Percentiles rank a stretch among this genome's conserved stretches.
These are phyloP conservation scores for Achlya hypogyna DNA, from an alignment of 352 stramenopile genomes.

Conservation along the genomic window DNA sequence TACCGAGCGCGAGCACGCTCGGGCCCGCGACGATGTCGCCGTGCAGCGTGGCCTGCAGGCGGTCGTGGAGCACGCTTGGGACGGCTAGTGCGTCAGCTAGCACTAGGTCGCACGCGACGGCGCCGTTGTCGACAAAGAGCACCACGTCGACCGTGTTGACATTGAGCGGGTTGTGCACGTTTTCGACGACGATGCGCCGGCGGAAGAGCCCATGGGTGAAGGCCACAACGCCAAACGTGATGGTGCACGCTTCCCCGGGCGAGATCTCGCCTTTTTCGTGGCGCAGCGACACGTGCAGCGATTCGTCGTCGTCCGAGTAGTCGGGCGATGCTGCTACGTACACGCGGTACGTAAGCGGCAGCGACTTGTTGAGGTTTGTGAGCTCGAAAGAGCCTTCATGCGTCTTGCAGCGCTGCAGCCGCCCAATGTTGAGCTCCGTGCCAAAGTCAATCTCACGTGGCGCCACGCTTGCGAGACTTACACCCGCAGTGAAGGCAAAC, in stretches of 20 bases:
- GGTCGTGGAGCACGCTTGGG: neutral
- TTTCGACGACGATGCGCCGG: constrained; percentile 73
- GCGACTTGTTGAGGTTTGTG: constrained; percentile 69
- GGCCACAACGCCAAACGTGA: constrained; percentile 58
- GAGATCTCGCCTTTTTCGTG: constrained; percentile 65
- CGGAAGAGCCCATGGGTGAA: constrained; percentile 69
- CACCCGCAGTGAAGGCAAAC: constrained; percentile 75
- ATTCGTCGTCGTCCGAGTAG: constrained; percentile 74
- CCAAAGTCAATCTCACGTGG: constrained; percentile 66
- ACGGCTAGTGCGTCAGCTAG: neutral
- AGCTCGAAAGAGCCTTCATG: constrained; percentile 70
- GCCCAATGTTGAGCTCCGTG: constrained; percentile 54
- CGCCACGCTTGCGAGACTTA: constrained; percentile 61
- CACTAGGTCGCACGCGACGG: constrained; percentile 30
- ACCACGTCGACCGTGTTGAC: constrained; percentile 66
- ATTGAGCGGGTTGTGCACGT: constrained; percentile 72
- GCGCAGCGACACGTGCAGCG: constrained; percentile 53
- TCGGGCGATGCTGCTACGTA: constrained; percentile 44
- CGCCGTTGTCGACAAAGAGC: constrained; percentile 74
- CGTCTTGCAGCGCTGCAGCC: constrained; percentile 31
- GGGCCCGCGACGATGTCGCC: neutral
- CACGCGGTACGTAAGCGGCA: constrained; percentile 65
- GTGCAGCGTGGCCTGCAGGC: neutral
- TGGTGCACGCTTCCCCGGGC: constrained; percentile 38
- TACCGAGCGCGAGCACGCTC: neutral